These are phyloP conservation scores for Debaryomycetaceae sp. DNA, from an alignment of 1,139 yeast species.

Conservation along the genomic window DNA sequence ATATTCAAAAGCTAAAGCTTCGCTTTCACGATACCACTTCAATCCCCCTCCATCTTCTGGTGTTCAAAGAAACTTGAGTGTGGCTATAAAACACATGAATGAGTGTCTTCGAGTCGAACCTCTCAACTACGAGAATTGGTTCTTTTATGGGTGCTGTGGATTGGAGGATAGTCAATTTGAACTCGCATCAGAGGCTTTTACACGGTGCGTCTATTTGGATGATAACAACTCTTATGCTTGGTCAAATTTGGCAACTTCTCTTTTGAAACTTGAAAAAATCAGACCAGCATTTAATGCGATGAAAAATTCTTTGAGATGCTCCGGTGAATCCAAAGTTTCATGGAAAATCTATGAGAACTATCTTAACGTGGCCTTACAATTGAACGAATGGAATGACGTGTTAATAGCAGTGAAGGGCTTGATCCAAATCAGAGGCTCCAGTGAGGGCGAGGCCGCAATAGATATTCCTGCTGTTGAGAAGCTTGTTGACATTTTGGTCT, in stretches of 20 bases:
- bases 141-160: slow-evolving; percentile 87
- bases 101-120: slow-evolving; percentile 77
- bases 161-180: slow-evolving; percentile 70
- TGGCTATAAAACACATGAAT: slow-evolving; percentile 65
- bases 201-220: slow-evolving; percentile 85
- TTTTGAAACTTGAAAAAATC: slow-evolving; percentile 59
- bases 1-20: slow-evolving; percentile 81
- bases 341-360: slow-evolving; percentile 94
- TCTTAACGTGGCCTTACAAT: slow-evolving; percentile 72
- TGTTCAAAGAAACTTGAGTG: slow-evolving; percentile 45
- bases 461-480: slow-evolving; percentile 78
- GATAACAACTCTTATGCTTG: slow-evolving; percentile 82
- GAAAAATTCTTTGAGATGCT: slow-evolving; percentile 67
- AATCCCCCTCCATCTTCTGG: slow-evolving; percentile 60
- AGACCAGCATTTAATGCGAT: slow-evolving; percentile 82
- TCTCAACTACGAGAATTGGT: slow-evolving; percentile 83
- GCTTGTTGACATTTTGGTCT: slow-evolving; percentile 61
- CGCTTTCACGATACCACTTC: slow-evolving; percentile 72
- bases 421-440: slow-evolving; percentile 43
- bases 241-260: slow-evolving; percentile 90
- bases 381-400: slow-evolving; percentile 86
- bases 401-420: slow-evolving; percentile 66
- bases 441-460: slow-evolving; percentile 61
- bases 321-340: slow-evolving; percentile 63
- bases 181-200: slow-evolving; percentile 87